Percentiles rank a stretch among this genome's conserved stretches.
Conservation (phyloP, 116 monocot genomes). For the Papilionanthe hybrid region DNA sequence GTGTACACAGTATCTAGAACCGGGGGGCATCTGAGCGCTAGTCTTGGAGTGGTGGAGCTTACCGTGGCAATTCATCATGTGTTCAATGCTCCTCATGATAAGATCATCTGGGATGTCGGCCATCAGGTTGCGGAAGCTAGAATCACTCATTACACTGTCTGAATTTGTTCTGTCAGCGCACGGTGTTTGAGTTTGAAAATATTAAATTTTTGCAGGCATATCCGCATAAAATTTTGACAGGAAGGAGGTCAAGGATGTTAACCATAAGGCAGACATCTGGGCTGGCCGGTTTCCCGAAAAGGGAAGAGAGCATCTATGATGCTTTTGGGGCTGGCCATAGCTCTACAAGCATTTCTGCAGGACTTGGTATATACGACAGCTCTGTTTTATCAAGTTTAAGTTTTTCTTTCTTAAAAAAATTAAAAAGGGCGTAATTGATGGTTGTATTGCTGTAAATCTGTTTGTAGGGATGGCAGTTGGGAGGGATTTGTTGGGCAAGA, state of each 20-base stretch:
- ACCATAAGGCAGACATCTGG: slow-evolving; percentile 83
- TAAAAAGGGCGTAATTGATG: background rate
- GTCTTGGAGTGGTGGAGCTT: slow-evolving; percentile 64
- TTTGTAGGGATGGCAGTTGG: slow-evolving; percentile 69
- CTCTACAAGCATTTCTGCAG: slow-evolving; percentile 93
- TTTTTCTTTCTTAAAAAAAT: background rate
- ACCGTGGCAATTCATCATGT: slow-evolving; percentile 67
- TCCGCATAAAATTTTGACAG: slow-evolving; percentile 88
- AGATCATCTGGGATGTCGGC: slow-evolving; percentile 78
- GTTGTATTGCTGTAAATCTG: background rate
- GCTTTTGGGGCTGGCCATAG: slow-evolving; percentile 89
- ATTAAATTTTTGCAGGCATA: slow-evolving; percentile 50
- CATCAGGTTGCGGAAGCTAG: slow-evolving; percentile 38
- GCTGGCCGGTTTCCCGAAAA: slow-evolving; percentile 77
- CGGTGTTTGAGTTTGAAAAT: background rate
- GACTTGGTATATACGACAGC: slow-evolving; percentile 54
- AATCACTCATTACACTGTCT: background rate
- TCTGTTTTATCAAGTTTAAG: background rate
- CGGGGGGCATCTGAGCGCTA: slow-evolving; percentile 62
- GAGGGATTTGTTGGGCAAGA: slow-evolving; percentile 55
- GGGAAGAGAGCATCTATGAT: slow-evolving; percentile 81
- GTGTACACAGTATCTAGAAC: slow-evolving; percentile 51
- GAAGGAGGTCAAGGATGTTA: slow-evolving; percentile 71
- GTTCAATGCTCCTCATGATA: slow-evolving; percentile 63
- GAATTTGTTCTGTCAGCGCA: background rate